Conservation (phyloP, 495 filamentous ascomycete genomes). For the Neurospora sp. region DNA sequence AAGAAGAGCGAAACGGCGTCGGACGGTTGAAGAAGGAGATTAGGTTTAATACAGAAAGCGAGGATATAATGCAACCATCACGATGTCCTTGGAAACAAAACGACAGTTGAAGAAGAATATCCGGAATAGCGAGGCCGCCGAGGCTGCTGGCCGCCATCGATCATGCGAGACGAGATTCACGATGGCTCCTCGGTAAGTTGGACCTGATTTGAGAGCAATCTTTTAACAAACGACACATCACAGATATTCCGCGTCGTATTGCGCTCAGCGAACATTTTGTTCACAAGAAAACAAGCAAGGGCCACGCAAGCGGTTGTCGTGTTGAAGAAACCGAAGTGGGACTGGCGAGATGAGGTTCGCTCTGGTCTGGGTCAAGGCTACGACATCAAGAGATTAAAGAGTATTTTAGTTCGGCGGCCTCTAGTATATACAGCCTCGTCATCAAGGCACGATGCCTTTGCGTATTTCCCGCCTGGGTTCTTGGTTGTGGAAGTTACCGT, state of each 20-base stretch:
- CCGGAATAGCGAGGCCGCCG: neutral
- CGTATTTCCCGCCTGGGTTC: neutral
- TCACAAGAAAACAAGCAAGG: neutral
- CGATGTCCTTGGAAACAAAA: neutral
- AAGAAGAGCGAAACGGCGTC: conserved; percentile 18
- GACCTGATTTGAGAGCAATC: neutral
- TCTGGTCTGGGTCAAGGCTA: neutral
- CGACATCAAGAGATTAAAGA: neutral
- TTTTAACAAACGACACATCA: neutral
- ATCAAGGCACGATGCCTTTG: neutral
- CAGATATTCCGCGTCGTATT: neutral
- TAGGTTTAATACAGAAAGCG: neutral
- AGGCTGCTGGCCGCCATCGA: neutral
- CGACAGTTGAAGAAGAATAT: neutral
- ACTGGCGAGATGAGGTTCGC: neutral
- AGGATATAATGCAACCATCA: neutral
- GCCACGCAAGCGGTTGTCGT: neutral
- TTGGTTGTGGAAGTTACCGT: neutral
- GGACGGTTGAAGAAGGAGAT: conserved; percentile 9
- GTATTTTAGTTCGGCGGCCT: neutral
- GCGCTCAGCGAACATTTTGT: neutral
- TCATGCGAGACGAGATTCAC: neutral
- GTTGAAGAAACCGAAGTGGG: neutral
- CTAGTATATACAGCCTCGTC: neutral
- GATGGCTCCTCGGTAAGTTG: neutral